These are phyloP conservation scores for Lasiodiplodia citricola DNA, from an alignment of 2,329 filamentous ascomycete genomes.

Conservation along the genomic window DNA sequence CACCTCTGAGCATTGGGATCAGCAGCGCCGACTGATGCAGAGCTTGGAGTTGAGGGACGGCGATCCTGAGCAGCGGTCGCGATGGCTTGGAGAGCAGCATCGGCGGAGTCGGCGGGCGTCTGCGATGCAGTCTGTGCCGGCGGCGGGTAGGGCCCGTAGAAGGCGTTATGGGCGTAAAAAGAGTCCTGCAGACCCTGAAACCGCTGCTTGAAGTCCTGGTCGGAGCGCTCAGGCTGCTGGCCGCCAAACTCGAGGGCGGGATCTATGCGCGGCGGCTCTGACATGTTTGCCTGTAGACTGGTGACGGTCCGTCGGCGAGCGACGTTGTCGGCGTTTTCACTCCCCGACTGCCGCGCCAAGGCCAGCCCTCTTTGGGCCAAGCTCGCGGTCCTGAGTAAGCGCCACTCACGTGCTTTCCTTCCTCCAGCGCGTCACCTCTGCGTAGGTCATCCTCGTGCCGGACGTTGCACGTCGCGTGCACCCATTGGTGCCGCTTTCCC, in stretches of 20 bases:
- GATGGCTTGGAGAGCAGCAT: slow-evolving; percentile 24
- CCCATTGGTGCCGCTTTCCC: neutral
- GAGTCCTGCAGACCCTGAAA: slow-evolving; percentile 22
- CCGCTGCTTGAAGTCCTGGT: slow-evolving; percentile 22
- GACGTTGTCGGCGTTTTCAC: slow-evolving; percentile 8
- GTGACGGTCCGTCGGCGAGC: neutral
- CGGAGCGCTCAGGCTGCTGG: slow-evolving; percentile 16
- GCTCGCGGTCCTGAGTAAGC: neutral
- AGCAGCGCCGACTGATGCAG: slow-evolving; percentile 18
- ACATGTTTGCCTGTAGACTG: slow-evolving; percentile 4
- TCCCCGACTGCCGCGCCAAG: neutral
- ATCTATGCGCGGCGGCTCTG: slow-evolving; percentile 16
- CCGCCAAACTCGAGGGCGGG: slow-evolving; percentile 16
- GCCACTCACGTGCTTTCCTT: slow-evolving; percentile 2
- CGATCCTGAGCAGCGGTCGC: slow-evolving; percentile 24
- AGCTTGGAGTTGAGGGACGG: slow-evolving; percentile 21
- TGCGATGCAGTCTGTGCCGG: slow-evolving; percentile 4
- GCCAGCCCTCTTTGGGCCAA: neutral
- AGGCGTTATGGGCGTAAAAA: slow-evolving; percentile 14
- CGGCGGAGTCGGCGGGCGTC: slow-evolving; percentile 12
- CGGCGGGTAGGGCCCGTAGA: slow-evolving; percentile 11
- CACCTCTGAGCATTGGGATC: slow-evolving; percentile 13
- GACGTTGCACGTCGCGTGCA: neutral
- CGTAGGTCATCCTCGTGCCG: neutral
- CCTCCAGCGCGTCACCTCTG: neutral